Evolutionary conservation across 2,329 filamentous ascomycete genomes (phyloP), one percentile per base, ranked within the genome.

Genomic region (Diaporthe citriasiana): DNA sequence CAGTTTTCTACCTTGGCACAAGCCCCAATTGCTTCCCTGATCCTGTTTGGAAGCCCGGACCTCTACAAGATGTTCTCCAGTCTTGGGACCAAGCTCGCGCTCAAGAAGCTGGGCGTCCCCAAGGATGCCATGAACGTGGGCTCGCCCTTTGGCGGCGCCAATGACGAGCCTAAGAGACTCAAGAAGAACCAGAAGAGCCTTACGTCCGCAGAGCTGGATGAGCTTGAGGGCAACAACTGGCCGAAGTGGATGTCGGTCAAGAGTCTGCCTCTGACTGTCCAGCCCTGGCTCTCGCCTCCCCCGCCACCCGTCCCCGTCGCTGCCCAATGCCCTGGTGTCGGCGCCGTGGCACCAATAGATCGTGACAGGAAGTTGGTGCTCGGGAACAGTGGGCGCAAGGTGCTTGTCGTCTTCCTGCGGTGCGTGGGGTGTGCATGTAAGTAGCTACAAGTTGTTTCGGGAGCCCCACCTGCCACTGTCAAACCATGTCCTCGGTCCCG

Each of bases 351-450:
- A 4, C 88, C 88, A 2, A 74, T 83, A 1, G 88, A 89, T 76
- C 82, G 83, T 40, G 85, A 87, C 55, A 79, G 84, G 40, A 84
- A 83, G 77, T 79, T 89, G 51, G 78, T 79, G 9, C 45, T 75
- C 19, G 74, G 74, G 1, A 66, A 38, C 17, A 81, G 83, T n/a
- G 86, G 87, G 0, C 83, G 80, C 70, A 84, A 83, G 17, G 83
- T 85, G 3, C 77, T 89, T 22, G 82, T 89, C 13, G 85, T 89
- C 27, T 89, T 90, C 77, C 76, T 89, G 71, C 85, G 88, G 13
- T 90, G 88, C 69, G 87, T 89, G 17, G 88, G 88, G 9, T 89
- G 88, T 79, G 88, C 88, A 10, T 89, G 88, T 89, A 83, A 76
- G 87, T 83, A 12, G 33, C 1, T 25, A 15, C 7, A 12, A 27